Evolutionary conservation across 176 grass and related monocot species (phyloP).

Genomic region (Cenchrus americanus): DNA sequence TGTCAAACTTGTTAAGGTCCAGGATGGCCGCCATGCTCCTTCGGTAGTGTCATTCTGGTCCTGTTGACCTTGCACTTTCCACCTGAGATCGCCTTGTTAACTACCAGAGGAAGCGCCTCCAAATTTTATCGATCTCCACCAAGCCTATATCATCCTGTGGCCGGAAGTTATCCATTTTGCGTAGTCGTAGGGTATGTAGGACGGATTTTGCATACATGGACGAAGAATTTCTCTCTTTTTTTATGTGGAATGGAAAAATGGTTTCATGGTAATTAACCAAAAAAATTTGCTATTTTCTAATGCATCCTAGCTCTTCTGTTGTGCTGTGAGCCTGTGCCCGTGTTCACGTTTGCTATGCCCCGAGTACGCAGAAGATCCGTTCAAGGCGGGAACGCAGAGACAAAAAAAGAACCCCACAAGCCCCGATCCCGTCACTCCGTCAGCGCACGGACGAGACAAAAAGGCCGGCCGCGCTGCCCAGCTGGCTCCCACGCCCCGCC

Average conservation of each 20-base stretch:
- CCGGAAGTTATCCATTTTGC: too few species aligned
- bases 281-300: not conserved
- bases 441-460: slow-evolving; percentile 43
- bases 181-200: not conserved
- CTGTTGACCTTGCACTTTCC: too few species aligned
- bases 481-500: slow-evolving; percentile 44
- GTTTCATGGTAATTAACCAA: not conserved
- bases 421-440: not conserved
- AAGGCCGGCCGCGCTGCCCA: slow-evolving; percentile 6
- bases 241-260: not conserved
- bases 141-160: too few species aligned
- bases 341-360: not conserved
- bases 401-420: not conserved
- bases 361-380: not conserved
- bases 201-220: not conserved
- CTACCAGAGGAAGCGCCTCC: too few species aligned
- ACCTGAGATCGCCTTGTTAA: too few species aligned
- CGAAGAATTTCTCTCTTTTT: not conserved
- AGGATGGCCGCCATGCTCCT: too few species aligned
- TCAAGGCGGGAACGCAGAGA: slow-evolving; percentile 32
- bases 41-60: too few species aligned
- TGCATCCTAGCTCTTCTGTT: not conserved
- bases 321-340: not conserved
- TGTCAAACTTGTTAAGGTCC: too few species aligned
- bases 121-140: too few species aligned